Evolutionary conservation across 2,329 filamentous ascomycete species (phyloP), one percentile per base, ranked within the genome.

Genomic region (Stemphylium beticola): DNA sequence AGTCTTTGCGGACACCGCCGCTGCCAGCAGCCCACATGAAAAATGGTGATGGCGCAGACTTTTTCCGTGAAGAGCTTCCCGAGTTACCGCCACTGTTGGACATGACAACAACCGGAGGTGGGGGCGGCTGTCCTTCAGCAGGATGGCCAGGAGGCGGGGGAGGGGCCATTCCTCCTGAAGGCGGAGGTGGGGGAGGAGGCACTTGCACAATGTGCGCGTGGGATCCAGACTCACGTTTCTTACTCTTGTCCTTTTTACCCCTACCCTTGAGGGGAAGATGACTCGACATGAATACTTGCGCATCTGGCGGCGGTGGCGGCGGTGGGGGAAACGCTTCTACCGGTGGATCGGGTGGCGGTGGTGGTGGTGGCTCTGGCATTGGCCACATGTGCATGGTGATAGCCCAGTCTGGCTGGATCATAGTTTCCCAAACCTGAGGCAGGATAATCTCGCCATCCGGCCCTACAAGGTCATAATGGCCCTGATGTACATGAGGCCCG

Each of bases 311-410:
- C 50, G 55, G 45, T 9, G 60, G 60, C 12, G 58, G 60, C 8
- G 58, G 59, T 1, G 59, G 56, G 29, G 57, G 51, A 10, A 40
- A 45, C 6, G 22, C 12, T 17, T 61, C 58, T 15, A 39, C 40
- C 1, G 52, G 55, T 15, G 53, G 60, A 34, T 60, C 55, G 14
- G 57, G 55, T 22, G 55, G 52, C 24, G 55, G 55, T 8, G 49
- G 50, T 42, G 62, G 60, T 34, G 62, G 58, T 24, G 61, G 61
- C 34, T 78, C 75, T 10, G 74, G 71, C 71, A 80, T 76, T 0
- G 79, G 79, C 78, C 79, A 81, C 69, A 81, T 78, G 58, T 79
- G 76, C 78, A 81, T 81, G 9, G 71, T 78, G 53, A 81, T 77
- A 41, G 75, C 68, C 78, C 77, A 80, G 60, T 79, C 79, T 2